Evolutionary conservation across 2,329 filamentous ascomycete genomes (phyloP).

Genomic region (Diaporthe velutina): DNA sequence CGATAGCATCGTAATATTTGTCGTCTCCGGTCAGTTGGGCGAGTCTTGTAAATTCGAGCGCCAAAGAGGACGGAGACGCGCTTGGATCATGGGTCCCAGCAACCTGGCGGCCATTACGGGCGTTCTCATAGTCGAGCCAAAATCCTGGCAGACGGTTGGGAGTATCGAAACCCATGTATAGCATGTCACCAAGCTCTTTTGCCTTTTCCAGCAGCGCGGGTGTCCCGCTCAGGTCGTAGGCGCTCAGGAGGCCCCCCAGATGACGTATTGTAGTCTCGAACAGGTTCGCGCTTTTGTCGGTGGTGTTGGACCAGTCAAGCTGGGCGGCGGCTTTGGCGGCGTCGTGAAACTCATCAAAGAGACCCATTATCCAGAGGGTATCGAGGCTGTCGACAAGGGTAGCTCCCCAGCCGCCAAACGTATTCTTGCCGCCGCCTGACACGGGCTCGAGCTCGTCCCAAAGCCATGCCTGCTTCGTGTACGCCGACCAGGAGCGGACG

Average conservation of each 20-base stretch:
- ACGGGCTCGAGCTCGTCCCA: constrained; percentile 89
- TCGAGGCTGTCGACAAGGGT: constrained; percentile 87
- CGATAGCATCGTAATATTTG: constrained; percentile 79
- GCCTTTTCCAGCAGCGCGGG: constrained; percentile 81
- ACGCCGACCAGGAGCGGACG: constrained; percentile 82
- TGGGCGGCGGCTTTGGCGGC: constrained; percentile 78
- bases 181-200: constrained; percentile 80
- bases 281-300: constrained; percentile 72
- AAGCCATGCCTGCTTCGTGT: constrained; percentile 83
- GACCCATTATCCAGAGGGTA: constrained; percentile 87
- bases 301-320: constrained; percentile 86
- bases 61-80: constrained; percentile 68
- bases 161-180: constrained; percentile 71
- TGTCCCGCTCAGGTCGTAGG: constrained; percentile 87
- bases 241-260: constrained; percentile 85
- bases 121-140: constrained; percentile 66
- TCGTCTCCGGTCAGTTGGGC: constrained; percentile 76
- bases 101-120: constrained; percentile 50
- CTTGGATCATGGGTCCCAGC: constrained; percentile 53
- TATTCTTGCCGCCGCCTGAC: constrained; percentile 77
- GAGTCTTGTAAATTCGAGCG: constrained; percentile 78
- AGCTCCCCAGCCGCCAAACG: constrained; percentile 94
- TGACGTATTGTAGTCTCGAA: constrained; percentile 96
- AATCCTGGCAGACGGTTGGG: constrained; percentile 64
- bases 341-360: constrained; percentile 80